A percentile compares a stretch with the other conserved stretches of the same genome.
These are phyloP conservation scores for Carex littledalei DNA, from an alignment of 176 grass and related monocot species.

Conservation along the genomic window DNA sequence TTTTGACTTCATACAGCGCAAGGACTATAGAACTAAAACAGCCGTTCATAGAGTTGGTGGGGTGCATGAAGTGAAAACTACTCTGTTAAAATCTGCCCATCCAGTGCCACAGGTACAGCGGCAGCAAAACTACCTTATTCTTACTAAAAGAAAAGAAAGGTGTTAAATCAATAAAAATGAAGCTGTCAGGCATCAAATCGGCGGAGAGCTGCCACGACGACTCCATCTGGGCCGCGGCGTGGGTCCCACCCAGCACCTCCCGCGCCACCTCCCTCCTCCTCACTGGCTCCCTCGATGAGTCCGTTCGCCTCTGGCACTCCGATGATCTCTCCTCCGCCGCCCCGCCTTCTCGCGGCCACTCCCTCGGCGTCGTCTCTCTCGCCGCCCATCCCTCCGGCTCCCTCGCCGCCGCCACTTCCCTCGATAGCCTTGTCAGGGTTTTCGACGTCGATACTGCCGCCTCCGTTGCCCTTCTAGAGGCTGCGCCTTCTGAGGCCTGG, in stretches of 20 bases:
- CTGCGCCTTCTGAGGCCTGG: constrained; percentile 82
- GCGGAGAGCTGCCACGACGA: constrained; percentile 76
- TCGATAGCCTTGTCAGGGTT: constrained; percentile 75
- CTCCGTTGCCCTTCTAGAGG: constrained; percentile 63
- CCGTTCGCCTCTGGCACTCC: constrained; percentile 58
- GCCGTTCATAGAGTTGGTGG: too few species aligned
- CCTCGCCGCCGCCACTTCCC: constrained; percentile 60
- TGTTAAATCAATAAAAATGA: constrained; percentile 24
- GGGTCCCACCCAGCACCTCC: constrained; percentile 49
- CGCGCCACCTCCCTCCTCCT: constrained; percentile 55
- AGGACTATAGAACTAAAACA: too few species aligned
- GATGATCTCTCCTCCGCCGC: constrained; percentile 53
- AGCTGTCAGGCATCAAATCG: constrained; percentile 75
- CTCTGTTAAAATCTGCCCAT: too few species aligned
- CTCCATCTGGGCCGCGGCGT: constrained; percentile 85
- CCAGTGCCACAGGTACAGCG: too few species aligned
- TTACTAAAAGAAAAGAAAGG: too few species aligned
- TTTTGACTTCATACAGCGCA: too few species aligned
- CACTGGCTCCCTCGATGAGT: constrained; percentile 77
- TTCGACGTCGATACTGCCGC: constrained; percentile 68
- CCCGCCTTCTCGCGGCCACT: constrained; percentile 34
- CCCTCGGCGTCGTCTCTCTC: constrained; percentile 66
- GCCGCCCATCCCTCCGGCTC: constrained; percentile 55
- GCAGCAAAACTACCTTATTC: too few species aligned
- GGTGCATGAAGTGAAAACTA: too few species aligned